Percentiles rank a stretch among this genome's conserved stretches.
These are phyloP conservation scores for Danielozyma ontarioensis DNA, from an alignment of 805 yeast genomes.

Conservation along the genomic window DNA sequence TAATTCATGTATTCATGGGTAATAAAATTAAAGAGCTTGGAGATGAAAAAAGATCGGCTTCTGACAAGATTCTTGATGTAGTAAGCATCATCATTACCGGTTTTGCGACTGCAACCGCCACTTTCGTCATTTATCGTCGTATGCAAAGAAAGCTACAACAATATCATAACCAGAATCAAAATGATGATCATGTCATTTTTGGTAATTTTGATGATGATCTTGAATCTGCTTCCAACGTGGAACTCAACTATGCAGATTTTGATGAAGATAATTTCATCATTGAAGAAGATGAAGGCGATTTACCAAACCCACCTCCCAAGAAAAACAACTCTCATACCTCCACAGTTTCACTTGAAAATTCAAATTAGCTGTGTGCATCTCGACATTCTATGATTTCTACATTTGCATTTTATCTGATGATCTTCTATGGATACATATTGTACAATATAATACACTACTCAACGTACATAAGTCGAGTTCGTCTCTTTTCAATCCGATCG, in stretches of 20 bases:
- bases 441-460: constrained; percentile 12
- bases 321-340: constrained; percentile 7
- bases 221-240: constrained; percentile 25
- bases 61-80: constrained; percentile 56
- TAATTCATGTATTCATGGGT: constrained; percentile 77
- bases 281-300: constrained; percentile 23
- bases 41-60: constrained; percentile 41
- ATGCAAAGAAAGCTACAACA: constrained; percentile 35
- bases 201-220: constrained; percentile 38
- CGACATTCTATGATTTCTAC: neutral
- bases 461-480: constrained; percentile 36
- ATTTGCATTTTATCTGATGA: too few species aligned
- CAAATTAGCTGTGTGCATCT: too few species aligned
- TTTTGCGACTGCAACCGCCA: constrained; percentile 50
- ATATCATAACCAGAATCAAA: constrained; percentile 16
- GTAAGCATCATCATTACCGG: constrained; percentile 56
- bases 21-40: constrained; percentile 67
- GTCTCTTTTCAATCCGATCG: constrained; percentile 39
- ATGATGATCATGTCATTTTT: constrained; percentile 19
- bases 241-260: constrained; percentile 30
- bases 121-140: constrained; percentile 61
- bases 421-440: neutral
- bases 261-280: constrained; percentile 39
- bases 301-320: constrained; percentile 2
- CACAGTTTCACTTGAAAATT: too few species aligned